Evolutionary conservation across 2,329 filamentous ascomycete species (phyloP).

Genomic region (Alternaria solani): DNA sequence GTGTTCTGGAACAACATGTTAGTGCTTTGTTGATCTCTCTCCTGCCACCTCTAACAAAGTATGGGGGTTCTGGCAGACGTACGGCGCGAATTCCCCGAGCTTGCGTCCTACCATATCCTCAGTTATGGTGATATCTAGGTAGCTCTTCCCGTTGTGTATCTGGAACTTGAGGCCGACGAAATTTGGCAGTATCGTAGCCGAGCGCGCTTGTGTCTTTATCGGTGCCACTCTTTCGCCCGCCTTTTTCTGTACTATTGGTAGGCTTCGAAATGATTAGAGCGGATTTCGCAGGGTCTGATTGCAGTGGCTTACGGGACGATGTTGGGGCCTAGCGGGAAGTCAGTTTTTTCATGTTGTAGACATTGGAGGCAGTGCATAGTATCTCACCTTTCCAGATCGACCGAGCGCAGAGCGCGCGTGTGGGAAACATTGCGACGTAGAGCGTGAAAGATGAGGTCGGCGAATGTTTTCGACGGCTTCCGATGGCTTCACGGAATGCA

Average conservation of each 20-base stretch:
- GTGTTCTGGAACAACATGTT: slow-evolving; percentile 61
- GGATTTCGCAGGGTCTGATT: slow-evolving; percentile 1
- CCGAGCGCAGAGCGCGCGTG: slow-evolving; percentile 68
- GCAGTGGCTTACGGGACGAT: slow-evolving; percentile 69
- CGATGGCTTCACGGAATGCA: slow-evolving; percentile 27
- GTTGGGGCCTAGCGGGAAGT: slow-evolving; percentile 65
- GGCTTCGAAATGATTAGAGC: slow-evolving; percentile 53
- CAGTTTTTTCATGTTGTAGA: slow-evolving; percentile 51
- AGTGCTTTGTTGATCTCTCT: not conserved
- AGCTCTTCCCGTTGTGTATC: slow-evolving; percentile 90
- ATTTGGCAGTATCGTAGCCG: slow-evolving; percentile 88
- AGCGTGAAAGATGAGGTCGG: slow-evolving; percentile 39
- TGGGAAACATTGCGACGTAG: slow-evolving; percentile 69
- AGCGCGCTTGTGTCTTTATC: slow-evolving; percentile 85
- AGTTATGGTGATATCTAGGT: slow-evolving; percentile 82
- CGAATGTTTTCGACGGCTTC: slow-evolving; percentile 27
- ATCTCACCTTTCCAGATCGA: slow-evolving; percentile 85
- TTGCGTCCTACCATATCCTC: slow-evolving; percentile 98
- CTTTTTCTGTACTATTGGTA: slow-evolving; percentile 69
- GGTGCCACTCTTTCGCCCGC: slow-evolving; percentile 71
- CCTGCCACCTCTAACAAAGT: too few species aligned
- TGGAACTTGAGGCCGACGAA: slow-evolving; percentile 91
- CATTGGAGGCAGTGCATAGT: slow-evolving; percentile 56
- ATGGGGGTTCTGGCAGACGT: slow-evolving; percentile 49
- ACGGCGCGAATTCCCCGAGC: slow-evolving; percentile 90